Evolutionary conservation across 2,329 filamentous ascomycete genomes (phyloP), one percentile per base, ranked within the genome.

Genomic region (Cladophialophora chaetospira): DNA sequence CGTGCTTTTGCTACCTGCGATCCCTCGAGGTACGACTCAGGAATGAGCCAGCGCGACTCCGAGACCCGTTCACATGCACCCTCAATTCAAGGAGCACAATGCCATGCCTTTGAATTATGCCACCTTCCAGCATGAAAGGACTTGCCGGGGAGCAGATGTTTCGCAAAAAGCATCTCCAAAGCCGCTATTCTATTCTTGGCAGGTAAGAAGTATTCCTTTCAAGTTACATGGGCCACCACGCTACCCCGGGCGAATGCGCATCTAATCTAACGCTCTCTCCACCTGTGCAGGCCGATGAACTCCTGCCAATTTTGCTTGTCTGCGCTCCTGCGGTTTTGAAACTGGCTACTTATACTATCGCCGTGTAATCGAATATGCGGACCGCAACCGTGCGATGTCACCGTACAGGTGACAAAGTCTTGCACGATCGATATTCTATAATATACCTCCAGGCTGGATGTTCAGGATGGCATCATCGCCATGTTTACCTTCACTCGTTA

Each of bases 371-470:
- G 40, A 23, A 44, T 1, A 23, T 15, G 5, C 40, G 11, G 40
- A 44, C 21, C 40, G 40, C 40, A 44, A 44, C 23, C 15, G n/a
- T 44, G 23, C 40, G n/a, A 44, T 19, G 40, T 26, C 40, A 44
- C 13, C 23, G 13, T 6, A n/a, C 9, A 2, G 5, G 8, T 44
- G 23, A 25, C 40, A 25, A 5, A 13, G 9, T n/a, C 21, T 44
- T n/a, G 19, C 8, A 11, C 40, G 9, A 25, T 26, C 9, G 21
- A 19, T 2, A 19, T 44, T 21, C 25, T 44, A 44, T 44, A n/a
- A n/a, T n/a, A 44, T 44, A 44, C 23, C 21, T 23, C 29, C 15
- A 38, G 35, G 8, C 25, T 44, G 3, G 21, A 23, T 5, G 21
- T 44, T 21, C 40, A 11, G 5, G 17, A 44, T 44, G 40, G 19